phyloP scores from a whole-genome alignment of 345 rosid genomes.

The Abelmoschus esculentus region DNA sequence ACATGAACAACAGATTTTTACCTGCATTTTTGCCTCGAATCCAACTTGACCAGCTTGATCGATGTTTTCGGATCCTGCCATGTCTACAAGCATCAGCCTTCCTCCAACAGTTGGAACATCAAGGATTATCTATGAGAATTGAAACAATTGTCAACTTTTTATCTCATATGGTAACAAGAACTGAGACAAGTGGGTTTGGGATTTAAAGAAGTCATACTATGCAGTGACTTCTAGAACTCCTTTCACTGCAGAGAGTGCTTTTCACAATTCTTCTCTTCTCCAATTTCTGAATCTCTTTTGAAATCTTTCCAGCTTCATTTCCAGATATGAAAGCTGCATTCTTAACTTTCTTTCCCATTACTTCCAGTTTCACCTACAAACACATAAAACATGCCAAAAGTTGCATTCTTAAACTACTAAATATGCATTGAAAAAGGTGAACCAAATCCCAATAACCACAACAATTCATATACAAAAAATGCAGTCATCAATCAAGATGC shows the following conservation, averaged over 20 bases:
- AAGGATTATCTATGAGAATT: constrained; percentile 55
- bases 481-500: no score
- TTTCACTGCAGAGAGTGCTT: constrained; percentile 85
- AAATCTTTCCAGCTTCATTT: constrained; percentile 78
- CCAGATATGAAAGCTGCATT: constrained; percentile 84
- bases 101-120: constrained; percentile 99
- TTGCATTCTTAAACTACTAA: no score
- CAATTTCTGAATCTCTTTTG: constrained; percentile 86
- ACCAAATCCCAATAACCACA: no score
- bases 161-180: neutral
- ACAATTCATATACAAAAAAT: no score
- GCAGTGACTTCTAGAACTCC: constrained; percentile 98
- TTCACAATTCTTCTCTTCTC: constrained; percentile 92
- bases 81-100: constrained; percentile 92
- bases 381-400: neutral
- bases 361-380: constrained; percentile 80
- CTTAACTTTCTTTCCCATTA: constrained; percentile 94
- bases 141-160: neutral
- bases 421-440: no score
- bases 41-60: constrained; percentile 95
- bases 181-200: neutral
- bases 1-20: constrained; percentile 15
- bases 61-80: constrained; percentile 99
- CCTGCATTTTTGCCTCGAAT: constrained; percentile 98
- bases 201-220: constrained; percentile 36